Evolutionary conservation across 1,139 yeast genomes (phyloP), one percentile per base, ranked within the genome.

Genomic region (Hemisphaericaspora xylofermentans): DNA sequence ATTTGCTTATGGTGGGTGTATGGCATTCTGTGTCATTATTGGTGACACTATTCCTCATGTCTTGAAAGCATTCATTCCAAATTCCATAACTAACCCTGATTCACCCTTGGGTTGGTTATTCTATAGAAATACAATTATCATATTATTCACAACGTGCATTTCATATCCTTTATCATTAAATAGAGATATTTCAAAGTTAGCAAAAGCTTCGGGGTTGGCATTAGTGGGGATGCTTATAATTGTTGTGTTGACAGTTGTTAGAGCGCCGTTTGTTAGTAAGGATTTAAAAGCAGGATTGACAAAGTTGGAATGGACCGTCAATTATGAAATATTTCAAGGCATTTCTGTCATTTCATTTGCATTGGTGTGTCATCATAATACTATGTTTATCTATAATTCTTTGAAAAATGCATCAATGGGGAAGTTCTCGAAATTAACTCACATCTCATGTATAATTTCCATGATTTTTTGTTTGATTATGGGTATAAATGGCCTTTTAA

Each of bases 31-130:
- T 50, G 93, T 91, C 41, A 91, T 91, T 51, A 88, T 91, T 33
- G 98, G 98, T 16, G 98, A 91, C 56, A 88, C 97, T 0, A 82
- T 91, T 31, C 98, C 98, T 0, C 96, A 88, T 58, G 96, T 91
- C 4, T 60, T 91, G 33, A 70, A 80, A 44, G 80, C 91, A 2
- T 62, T 89, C 29, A 74, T 88, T 44, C 87, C 88, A 0, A 53
- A 63, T 4, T 61, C 71, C 7, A 60, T 83, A 4, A 63, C 74
- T 8, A 50, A 33, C 52, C 38, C 53, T 54, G 33, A 33, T 2
- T 53, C 74, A 28, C 57, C 71, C 2, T 69, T 48, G n/a, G 18
- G 74, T 1, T 74, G 85, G 66, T 47, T 88, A 7, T 74, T 88
- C 39, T 66, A 74, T 39, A 68, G 98, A 47, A 83, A 85, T 53